phyloP scores from a whole-genome alignment of 2,329 filamentous ascomycete species.

The Nothophoma quercina region DNA sequence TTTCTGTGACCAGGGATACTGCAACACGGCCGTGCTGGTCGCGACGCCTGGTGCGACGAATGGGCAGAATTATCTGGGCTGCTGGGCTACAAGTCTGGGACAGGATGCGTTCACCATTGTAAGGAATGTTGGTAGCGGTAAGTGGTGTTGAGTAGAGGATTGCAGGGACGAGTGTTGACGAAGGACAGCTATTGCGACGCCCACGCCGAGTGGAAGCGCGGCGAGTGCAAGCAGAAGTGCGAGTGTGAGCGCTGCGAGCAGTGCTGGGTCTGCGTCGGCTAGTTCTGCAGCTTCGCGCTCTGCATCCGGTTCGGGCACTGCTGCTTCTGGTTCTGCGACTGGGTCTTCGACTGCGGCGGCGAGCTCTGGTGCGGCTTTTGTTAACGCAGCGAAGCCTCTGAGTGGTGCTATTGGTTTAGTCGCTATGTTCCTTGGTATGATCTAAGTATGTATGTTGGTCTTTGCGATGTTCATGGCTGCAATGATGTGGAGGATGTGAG shows the following conservation, averaged over 20 bases:
- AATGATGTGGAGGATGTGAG: not conserved
- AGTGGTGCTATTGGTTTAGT: slow-evolving; percentile 13
- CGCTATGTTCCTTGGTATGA: slow-evolving; percentile 9
- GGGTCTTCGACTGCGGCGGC: slow-evolving; percentile 6
- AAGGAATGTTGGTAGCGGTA: slow-evolving; percentile 15
- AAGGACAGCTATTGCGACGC: slow-evolving; percentile 2
- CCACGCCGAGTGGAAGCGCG: not conserved
- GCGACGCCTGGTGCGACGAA: slow-evolving; percentile 25
- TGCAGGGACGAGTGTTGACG: not conserved
- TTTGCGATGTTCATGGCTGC: not conserved
- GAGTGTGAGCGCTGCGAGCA: slow-evolving; percentile 4
- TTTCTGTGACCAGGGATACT: slow-evolving; percentile 32
- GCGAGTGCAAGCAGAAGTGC: slow-evolving; percentile 1
- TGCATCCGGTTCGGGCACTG: not conserved
- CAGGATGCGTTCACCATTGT: slow-evolving; percentile 19
- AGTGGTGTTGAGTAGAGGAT: not conserved
- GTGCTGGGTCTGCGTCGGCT: slow-evolving; percentile 1
- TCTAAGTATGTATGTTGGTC: not conserved
- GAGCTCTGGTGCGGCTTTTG: slow-evolving; percentile 12
- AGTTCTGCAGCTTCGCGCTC: slow-evolving; percentile 6
- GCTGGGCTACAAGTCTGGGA: slow-evolving; percentile 34
- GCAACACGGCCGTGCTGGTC: slow-evolving; percentile 35
- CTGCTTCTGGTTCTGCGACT: slow-evolving; percentile 8
- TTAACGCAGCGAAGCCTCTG: slow-evolving; percentile 9
- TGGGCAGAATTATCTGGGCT: slow-evolving; percentile 29